Conservation (phyloP, 441 rosid genomes). For the Populus hybrid region DNA sequence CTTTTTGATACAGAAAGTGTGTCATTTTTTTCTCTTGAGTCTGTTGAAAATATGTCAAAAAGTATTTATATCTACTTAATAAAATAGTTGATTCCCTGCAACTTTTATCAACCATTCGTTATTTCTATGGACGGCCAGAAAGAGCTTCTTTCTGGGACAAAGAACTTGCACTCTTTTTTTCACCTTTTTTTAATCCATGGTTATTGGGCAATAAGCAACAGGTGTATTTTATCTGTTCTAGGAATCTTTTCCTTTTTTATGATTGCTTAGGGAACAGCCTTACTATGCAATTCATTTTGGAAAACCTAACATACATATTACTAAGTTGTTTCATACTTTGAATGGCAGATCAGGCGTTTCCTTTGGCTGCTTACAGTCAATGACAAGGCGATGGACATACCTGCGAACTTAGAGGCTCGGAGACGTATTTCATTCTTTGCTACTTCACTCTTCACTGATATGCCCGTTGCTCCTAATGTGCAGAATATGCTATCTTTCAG, state of each 20-base stretch:
- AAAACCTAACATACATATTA: constrained; percentile 8
- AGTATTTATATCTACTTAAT: background rate
- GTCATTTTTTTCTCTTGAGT: constrained; percentile 1
- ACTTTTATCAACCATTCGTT: background rate
- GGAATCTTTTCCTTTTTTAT: background rate
- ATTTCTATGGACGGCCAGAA: background rate
- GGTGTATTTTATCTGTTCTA: background rate
- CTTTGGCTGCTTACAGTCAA: constrained; percentile 70
- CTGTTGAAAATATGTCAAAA: background rate
- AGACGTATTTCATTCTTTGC: constrained; percentile 95
- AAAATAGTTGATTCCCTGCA: background rate
- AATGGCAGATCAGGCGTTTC: constrained; percentile 73
- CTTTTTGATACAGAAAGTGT: background rate
- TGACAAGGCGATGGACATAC: constrained; percentile 93
- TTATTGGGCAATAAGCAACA: background rate
- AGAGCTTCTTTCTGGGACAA: background rate
- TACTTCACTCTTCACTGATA: constrained; percentile 92
- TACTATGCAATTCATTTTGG: background rate
- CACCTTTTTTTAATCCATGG: background rate
- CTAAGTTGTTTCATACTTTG: constrained; percentile 26
- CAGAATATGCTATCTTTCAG: constrained; percentile 95
- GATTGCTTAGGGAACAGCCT: background rate
- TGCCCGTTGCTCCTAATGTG: constrained; percentile 90
- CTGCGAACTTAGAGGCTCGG: constrained; percentile 82
- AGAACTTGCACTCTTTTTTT: background rate